Conservation (phyloP, 129 eudicot genomes). For the carrot (Daucus carota) region DNA sequence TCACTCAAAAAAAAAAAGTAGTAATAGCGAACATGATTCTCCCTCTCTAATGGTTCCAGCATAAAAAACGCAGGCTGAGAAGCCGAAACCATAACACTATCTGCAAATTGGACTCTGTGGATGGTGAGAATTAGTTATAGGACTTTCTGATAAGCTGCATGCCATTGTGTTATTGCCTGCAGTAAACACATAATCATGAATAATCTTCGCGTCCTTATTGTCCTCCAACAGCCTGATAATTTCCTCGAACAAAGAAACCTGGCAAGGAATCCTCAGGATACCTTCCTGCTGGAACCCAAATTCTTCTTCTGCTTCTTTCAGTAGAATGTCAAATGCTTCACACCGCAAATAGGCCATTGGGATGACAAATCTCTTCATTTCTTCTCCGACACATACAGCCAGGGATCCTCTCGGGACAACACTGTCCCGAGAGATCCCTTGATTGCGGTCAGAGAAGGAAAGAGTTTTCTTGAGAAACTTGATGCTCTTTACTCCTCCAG, state of each 20-base stretch:
- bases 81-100: not conserved
- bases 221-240: constrained; percentile 39
- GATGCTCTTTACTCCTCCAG: constrained; percentile 29
- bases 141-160: constrained; percentile 11
- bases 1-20: not conserved
- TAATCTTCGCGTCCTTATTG: constrained; percentile 3
- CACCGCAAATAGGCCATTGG: constrained; percentile 70
- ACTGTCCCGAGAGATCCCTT: constrained; percentile 4
- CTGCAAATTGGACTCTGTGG: constrained; percentile 9
- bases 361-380: constrained; percentile 62
- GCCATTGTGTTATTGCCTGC: not conserved
- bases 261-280: constrained; percentile 75
- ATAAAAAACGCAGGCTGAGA: not conserved
- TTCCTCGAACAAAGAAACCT: constrained; percentile 52
- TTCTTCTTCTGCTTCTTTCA: constrained; percentile 88
- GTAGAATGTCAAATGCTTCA: constrained; percentile 57
- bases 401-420: constrained; percentile 68
- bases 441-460: constrained; percentile 50
- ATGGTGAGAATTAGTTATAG: not conserved
- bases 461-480: constrained; percentile 89
- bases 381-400: constrained; percentile 71
- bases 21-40: not conserved
- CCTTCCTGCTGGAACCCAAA: constrained; percentile 96
- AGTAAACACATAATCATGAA: constrained; percentile 4
- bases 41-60: not conserved